phyloP scores from a whole-genome alignment of 305 asterid species.

The Withania somnifera region DNA sequence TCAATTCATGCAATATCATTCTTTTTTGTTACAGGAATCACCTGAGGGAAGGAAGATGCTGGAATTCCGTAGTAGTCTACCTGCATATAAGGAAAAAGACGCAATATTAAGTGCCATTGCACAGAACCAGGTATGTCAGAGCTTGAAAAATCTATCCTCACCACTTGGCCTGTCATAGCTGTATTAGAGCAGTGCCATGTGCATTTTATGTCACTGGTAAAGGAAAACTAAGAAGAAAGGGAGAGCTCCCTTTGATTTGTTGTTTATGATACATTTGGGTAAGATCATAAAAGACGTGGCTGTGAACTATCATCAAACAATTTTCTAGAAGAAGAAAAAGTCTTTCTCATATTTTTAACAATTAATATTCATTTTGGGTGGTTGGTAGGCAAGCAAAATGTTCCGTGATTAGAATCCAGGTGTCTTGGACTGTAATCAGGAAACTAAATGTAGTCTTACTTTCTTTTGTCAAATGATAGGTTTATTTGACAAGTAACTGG shows the following conservation, averaged over 20 bases:
- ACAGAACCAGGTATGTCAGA: constrained; percentile 55
- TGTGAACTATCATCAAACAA: not conserved
- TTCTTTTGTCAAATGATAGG: not conserved
- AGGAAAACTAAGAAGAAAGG: not conserved
- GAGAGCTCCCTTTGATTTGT: constrained; percentile 1
- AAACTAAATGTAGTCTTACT: not conserved
- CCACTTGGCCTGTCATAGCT: not conserved
- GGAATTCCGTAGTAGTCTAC: constrained; percentile 67
- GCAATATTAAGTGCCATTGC: constrained; percentile 65
- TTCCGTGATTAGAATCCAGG: not conserved
- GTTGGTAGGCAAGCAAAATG: not conserved
- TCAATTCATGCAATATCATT: constrained; percentile 7
- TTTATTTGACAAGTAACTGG: not conserved
- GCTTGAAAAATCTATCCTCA: constrained; percentile 5
- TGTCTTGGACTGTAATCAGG: not conserved
- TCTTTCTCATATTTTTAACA: not conserved
- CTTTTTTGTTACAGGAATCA: constrained; percentile 45
- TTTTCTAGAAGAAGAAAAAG: not conserved
- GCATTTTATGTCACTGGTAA: constrained; percentile 4
- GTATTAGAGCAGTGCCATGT: not conserved
- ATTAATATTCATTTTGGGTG: not conserved
- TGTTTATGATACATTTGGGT: not conserved
- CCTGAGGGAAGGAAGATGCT: constrained; percentile 65
- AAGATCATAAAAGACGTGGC: not conserved
- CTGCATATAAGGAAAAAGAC: constrained; percentile 78